Percentiles rank a stretch among this genome's conserved stretches.
Conservation (phyloP, 2,329 filamentous ascomycete genomes). For the Drechslerella stenobrocha region DNA sequence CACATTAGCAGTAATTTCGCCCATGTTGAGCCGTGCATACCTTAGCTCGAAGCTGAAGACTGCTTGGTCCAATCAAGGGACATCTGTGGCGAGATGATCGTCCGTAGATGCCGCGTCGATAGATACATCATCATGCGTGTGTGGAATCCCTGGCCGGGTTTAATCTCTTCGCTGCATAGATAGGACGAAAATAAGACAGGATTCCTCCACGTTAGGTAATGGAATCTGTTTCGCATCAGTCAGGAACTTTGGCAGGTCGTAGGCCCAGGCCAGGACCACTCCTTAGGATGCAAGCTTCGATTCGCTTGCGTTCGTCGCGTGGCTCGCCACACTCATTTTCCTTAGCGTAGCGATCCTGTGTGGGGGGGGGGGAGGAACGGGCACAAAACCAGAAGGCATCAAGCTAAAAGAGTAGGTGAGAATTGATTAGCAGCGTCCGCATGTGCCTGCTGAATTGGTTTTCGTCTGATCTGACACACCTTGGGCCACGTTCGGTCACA, state of each 20-base stretch:
- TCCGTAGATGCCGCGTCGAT: constrained; percentile 1
- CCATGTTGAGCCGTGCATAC: constrained; percentile 1
- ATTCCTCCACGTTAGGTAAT: constrained; percentile 44
- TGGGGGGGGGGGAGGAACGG: background rate
- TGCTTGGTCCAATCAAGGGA: background rate
- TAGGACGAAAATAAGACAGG: constrained; percentile 27
- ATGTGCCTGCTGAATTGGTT: constrained; percentile 16
- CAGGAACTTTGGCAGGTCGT: background rate
- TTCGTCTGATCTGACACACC: constrained; percentile 19
- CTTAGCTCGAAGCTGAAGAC: constrained; percentile 1
- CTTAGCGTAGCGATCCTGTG: background rate
- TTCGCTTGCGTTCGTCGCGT: constrained; percentile 39
- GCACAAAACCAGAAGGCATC: background rate
- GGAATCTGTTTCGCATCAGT: constrained; percentile 23
- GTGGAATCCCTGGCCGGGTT: constrained; percentile 14
- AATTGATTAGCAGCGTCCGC: background rate
- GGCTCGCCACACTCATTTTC: constrained; percentile 23
- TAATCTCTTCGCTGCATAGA: constrained; percentile 14
- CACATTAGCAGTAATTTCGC: constrained; percentile 3
- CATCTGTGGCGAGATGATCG: background rate
- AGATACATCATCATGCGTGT: constrained; percentile 7
- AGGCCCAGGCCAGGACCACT: background rate
- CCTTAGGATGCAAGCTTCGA: constrained; percentile 1
- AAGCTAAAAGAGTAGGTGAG: background rate
- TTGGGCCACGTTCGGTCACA: constrained; percentile 11